Evolutionary conservation across 2,329 filamentous ascomycete genomes (phyloP).

Genomic region (Aspergillus candidus): DNA sequence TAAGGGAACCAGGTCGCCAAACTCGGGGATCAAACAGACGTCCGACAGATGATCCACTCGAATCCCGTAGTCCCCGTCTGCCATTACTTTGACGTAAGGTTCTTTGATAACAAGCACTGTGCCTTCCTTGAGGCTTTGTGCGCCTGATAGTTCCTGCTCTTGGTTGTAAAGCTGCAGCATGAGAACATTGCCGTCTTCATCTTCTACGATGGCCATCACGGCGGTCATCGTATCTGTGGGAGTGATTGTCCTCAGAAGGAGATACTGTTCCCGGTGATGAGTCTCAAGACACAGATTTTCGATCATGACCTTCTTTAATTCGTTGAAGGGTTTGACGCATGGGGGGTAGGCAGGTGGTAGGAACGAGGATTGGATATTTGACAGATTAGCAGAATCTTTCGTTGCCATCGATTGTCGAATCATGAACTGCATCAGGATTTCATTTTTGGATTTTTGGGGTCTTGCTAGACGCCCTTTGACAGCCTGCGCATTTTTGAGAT

Average conservation of each 20-base stretch:
- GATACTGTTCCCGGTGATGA: slow-evolving; percentile 35
- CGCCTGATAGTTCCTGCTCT: slow-evolving; percentile 26
- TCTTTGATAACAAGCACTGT: slow-evolving; percentile 47
- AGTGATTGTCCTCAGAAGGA: slow-evolving; percentile 29
- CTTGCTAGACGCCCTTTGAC: no score
- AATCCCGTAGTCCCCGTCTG: slow-evolving; percentile 38
- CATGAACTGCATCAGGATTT: no score
- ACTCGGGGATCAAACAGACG: slow-evolving; percentile 33
- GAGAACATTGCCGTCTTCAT: slow-evolving; percentile 33
- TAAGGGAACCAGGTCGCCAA: slow-evolving; percentile 37
- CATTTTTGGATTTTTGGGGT: no score
- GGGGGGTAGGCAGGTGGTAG: slow-evolving; percentile 18
- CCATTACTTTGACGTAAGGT: slow-evolving; percentile 45
- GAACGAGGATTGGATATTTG: slow-evolving; percentile 9
- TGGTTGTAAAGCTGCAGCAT: slow-evolving; percentile 41
- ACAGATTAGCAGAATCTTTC: no score
- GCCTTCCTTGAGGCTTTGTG: slow-evolving; percentile 30
- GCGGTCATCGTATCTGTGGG: slow-evolving; percentile 25
- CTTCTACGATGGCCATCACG: slow-evolving; percentile 36
- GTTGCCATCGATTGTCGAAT: no score
- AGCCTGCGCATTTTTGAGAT: no score
- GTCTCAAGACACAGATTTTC: slow-evolving; percentile 32
- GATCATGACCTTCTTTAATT: slow-evolving; percentile 24
- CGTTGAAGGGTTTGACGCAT: slow-evolving; percentile 6
- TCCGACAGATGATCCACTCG: slow-evolving; percentile 52